Conservation (phyloP, 345 rosid genomes). For the Orychophragmus violaceus region DNA sequence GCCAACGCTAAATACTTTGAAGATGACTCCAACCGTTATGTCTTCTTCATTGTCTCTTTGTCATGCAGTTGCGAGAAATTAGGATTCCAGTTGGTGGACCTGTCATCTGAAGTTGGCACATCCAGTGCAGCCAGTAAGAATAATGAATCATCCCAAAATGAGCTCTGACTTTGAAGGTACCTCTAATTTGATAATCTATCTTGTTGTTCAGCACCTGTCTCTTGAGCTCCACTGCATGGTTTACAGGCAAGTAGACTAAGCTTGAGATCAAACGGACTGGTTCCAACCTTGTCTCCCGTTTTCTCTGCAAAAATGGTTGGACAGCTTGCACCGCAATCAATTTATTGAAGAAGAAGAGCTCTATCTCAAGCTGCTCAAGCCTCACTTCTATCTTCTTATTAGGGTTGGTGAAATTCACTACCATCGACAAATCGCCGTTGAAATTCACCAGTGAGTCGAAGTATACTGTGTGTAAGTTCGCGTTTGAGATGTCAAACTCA, state of each 20-base stretch:
- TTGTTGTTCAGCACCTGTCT: conserved; percentile 64
- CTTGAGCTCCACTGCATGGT: conserved; percentile 49
- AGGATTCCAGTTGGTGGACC: conserved; percentile 79
- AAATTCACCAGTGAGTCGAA: conserved; percentile 63
- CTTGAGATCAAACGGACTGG: conserved; percentile 65
- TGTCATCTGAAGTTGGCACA: conserved; percentile 67
- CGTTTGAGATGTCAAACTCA: conserved; percentile 58
- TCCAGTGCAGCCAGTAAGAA: conserved; percentile 68
- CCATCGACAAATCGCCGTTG: conserved; percentile 61
- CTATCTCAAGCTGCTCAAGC: conserved; percentile 50
- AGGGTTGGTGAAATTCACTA: conserved; percentile 76
- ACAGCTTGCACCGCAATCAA: conserved; percentile 50
- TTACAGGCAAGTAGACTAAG: conserved; percentile 65
- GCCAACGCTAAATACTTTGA: conserved; percentile 13
- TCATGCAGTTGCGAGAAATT: conserved; percentile 48
- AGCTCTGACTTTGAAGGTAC: conserved; percentile 70
- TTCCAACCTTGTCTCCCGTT: conserved; percentile 43
- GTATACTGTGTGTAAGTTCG: conserved; percentile 63
- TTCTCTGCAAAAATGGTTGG: conserved; percentile 61
- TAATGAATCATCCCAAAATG: conserved; percentile 58
- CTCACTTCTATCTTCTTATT: conserved; percentile 60
- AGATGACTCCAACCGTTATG: not conserved
- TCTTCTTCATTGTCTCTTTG: conserved; percentile 37
- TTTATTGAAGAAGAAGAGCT: conserved; percentile 64
- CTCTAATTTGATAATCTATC: conserved; percentile 54